Percentiles rank a stretch among this genome's conserved stretches.
Conservation (phyloP, 2,329 filamentous ascomycete species). For the Ophiocordyceps polyrhachis-furcata region DNA sequence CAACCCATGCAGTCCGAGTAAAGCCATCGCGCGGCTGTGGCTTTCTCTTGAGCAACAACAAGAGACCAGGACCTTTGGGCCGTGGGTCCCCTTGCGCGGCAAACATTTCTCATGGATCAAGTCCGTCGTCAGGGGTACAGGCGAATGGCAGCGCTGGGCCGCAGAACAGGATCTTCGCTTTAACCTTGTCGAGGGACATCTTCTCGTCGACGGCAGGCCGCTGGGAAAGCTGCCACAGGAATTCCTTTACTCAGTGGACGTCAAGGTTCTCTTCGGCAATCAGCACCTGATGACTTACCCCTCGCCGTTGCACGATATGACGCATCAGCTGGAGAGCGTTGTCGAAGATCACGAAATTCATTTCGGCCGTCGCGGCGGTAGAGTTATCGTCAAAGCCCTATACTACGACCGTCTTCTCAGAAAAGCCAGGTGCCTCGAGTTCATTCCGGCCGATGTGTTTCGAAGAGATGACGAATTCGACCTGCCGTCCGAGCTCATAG, state of each 20-base stretch:
- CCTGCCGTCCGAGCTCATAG: conserved; percentile 29
- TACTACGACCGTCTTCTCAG: not conserved
- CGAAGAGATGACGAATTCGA: conserved; percentile 16
- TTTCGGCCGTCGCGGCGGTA: conserved; percentile 25
- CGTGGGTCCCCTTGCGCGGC: not conserved
- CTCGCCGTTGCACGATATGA: conserved; percentile 33
- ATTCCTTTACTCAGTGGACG: conserved; percentile 21
- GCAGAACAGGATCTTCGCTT: conserved; percentile 12
- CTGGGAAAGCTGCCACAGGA: conserved; percentile 29
- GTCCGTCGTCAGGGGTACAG: not conserved
- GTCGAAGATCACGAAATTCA: conserved; percentile 22
- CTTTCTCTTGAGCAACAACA: not conserved
- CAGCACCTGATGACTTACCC: conserved; percentile 31
- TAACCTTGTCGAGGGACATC: conserved; percentile 13
- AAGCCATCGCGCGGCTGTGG: not conserved
- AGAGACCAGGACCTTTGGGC: not conserved
- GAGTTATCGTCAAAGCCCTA: conserved; percentile 24
- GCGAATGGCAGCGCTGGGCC: not conserved
- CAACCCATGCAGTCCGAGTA: not conserved
- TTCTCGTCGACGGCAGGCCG: conserved; percentile 18
- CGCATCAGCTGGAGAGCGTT: conserved; percentile 18
- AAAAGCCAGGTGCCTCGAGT: conserved; percentile 9
- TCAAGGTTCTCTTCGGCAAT: conserved; percentile 34
- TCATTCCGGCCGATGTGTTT: conserved; percentile 16
- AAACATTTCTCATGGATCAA: not conserved